Evolutionary conservation across 257 asterid species (phyloP).

Genomic region (Fraxinus cuspidata): DNA sequence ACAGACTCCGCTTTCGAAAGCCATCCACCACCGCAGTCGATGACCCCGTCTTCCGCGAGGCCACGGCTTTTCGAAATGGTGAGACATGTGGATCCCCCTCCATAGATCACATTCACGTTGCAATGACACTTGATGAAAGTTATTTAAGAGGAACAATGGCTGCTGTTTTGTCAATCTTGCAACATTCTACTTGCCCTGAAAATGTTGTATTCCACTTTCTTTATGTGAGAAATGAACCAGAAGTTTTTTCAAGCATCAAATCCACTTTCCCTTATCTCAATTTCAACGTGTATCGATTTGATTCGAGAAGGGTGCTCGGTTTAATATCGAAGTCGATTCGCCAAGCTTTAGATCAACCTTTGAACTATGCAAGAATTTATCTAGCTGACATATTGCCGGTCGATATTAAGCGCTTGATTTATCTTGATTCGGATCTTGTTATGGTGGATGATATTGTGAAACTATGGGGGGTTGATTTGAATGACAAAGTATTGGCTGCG

Average conservation of each 20-base stretch:
- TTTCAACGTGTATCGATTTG: conserved; percentile 54
- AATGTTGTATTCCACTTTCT: conserved; percentile 58
- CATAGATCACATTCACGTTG: conserved; percentile 43
- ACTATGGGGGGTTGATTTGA: conserved; percentile 58
- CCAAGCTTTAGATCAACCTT: conserved; percentile 69
- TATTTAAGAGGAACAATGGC: conserved; percentile 75
- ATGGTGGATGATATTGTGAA: conserved; percentile 59
- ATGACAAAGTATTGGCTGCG: conserved; percentile 56
- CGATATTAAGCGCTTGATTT: conserved; percentile 49
- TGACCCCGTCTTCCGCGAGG: conserved; percentile 53
- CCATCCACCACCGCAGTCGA: conserved; percentile 12
- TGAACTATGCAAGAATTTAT: conserved; percentile 64
- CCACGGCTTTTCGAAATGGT: conserved; percentile 67
- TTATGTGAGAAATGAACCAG: conserved; percentile 37
- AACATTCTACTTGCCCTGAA: conserved; percentile 70
- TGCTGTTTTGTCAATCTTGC: conserved; percentile 68
- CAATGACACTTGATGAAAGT: conserved; percentile 73
- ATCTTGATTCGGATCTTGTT: conserved; percentile 70
- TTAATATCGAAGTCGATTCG: conserved; percentile 68
- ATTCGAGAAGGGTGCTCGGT: conserved; percentile 38
- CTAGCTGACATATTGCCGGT: conserved; percentile 49
- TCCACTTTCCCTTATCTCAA: conserved; percentile 65
- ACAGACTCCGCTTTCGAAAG: conserved; percentile 20
- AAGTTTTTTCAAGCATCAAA: conserved; percentile 48
- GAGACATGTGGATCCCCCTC: conserved; percentile 31